These are phyloP conservation scores for Ogataea philodendri DNA, from an alignment of 805 yeast species.

Conservation along the genomic window DNA sequence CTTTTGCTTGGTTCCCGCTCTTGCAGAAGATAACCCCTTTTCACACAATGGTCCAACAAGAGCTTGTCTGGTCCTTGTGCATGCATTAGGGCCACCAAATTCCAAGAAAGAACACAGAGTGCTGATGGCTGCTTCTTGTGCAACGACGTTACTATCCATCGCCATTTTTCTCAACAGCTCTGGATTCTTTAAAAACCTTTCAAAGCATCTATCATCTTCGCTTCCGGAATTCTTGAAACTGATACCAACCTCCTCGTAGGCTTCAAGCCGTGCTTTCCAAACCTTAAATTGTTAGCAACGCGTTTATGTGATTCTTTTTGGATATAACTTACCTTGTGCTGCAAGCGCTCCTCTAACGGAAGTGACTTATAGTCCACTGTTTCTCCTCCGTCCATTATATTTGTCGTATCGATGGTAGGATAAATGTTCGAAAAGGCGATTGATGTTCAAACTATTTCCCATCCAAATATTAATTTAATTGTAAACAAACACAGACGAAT, in stretches of 20 bases:
- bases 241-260: conserved; percentile 65
- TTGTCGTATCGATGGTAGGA: too few relatives aligned
- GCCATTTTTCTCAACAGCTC: conserved; percentile 57
- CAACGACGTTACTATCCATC: conserved; percentile 82
- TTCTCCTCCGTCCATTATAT: conserved; percentile 26
- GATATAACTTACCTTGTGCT: conserved; percentile 49
- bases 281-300: conserved; percentile 25
- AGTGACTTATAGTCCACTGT: conserved; percentile 62
- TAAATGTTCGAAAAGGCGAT: background rate
- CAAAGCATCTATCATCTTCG: conserved; percentile 56
- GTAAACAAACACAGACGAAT: conserved; percentile 6
- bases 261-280: conserved; percentile 86
- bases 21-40: conserved; percentile 73
- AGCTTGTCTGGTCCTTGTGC: conserved; percentile 40
- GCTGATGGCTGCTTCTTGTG: conserved; percentile 78
- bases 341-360: conserved; percentile 64
- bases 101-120: conserved; percentile 55
- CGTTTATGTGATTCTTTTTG: background rate
- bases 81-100: conserved; percentile 49
- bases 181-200: conserved; percentile 49
- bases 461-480: conserved; percentile 2
- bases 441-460: conserved; percentile 4
- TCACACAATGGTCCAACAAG: conserved; percentile 62
- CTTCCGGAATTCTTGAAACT: conserved; percentile 52
- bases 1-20: conserved; percentile 69